Base-by-base conservation (phyloP, 2,329 filamentous ascomycete species). In the Aureobasidium sp. region DNA sequence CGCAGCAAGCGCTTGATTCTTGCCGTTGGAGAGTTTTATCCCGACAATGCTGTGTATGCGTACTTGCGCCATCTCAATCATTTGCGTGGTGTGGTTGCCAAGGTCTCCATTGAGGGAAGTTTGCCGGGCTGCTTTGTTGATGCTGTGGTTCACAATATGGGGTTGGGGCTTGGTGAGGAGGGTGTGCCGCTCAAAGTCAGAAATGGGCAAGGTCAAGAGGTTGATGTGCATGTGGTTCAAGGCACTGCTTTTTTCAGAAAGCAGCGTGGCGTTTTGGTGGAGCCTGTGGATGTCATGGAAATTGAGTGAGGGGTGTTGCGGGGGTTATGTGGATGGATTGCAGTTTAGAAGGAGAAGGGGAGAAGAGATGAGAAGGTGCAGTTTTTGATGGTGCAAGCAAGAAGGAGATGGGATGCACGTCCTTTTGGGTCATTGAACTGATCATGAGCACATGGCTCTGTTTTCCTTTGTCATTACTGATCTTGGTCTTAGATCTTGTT, bases 51-150 rank as follows among this genome's bases (percentile, higher is more conserved):
- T 15, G 61, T 72, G n/a, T 66, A 67, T 45, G 20, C n/a, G 3
- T 61, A 36, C 53, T 58, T 72, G 55, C 57, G 61, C 31, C 22
- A 41, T 9, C 64, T 72, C 36, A 61, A 53, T 36, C 61, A 53
- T 9, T 58, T 72, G 37, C 66, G 66, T 39, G 67, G 65, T 20
- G 62, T n/a, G 14, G 29, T 71, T 36, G 42, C 64, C 22, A 31
- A 55, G 5, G 70, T 69, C 7, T 37, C 20, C 4, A 68, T 71
- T 61, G 58, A 49, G 3, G 70, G 70, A 44, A 67, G 68, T 59
- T 61, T 72, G 45, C 68, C 69, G 1, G 15, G 42, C 2, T 53
- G 48, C 31, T 61, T 52, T 15, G 31, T 22, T 15, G 15, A 12
- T 15, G 39, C 48, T 9, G 27, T 61, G 27, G 27, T 45, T 14